Evolutionary conservation across 1,284 basidiomycete species (phyloP).

Genomic region (Cryptococcus jaspeensis): DNA sequence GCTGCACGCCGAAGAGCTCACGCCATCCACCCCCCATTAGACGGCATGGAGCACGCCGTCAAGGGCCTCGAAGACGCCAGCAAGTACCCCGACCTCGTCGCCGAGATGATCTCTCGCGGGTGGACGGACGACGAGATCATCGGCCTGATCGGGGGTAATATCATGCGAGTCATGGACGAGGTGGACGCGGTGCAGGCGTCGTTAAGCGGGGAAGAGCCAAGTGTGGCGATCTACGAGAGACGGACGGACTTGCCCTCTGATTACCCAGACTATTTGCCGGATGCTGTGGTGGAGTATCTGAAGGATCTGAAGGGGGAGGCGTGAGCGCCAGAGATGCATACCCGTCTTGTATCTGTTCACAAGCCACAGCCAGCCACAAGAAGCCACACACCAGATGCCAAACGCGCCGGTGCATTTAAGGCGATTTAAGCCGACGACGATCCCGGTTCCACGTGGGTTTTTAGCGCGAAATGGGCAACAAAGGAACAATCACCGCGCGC

Average conservation of each 20-base stretch:
- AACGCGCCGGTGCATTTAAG: too few relatives aligned
- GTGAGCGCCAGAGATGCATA: too few relatives aligned
- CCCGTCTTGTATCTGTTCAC: too few relatives aligned
- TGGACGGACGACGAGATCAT: constrained; percentile 74
- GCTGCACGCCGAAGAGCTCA: not conserved
- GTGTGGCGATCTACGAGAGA: constrained; percentile 39
- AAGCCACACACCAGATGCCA: too few relatives aligned
- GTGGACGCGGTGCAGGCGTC: constrained; percentile 61
- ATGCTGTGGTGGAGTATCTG: not conserved
- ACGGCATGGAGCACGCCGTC: constrained; percentile 61
- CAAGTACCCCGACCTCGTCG: constrained; percentile 56
- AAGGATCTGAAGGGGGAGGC: not conserved
- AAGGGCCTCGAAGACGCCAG: constrained; percentile 61
- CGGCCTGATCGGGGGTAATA: constrained; percentile 74
- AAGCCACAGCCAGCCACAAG: too few relatives aligned
- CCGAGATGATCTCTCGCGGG: constrained; percentile 71
- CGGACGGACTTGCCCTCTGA: constrained; percentile 39
- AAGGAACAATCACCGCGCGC: too few relatives aligned
- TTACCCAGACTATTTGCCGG: not conserved
- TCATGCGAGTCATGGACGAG: constrained; percentile 69
- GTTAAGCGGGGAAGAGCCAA: constrained; percentile 53
- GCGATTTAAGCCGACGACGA: too few relatives aligned
- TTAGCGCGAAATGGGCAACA: too few relatives aligned
- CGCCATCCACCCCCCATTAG: constrained; percentile 54
- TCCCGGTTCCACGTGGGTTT: too few relatives aligned